Percentiles rank a stretch among this genome's conserved stretches.
These are phyloP conservation scores for Rhodomyrtus psidioides DNA, from an alignment of 441 rosid species.

Conservation along the genomic window DNA sequence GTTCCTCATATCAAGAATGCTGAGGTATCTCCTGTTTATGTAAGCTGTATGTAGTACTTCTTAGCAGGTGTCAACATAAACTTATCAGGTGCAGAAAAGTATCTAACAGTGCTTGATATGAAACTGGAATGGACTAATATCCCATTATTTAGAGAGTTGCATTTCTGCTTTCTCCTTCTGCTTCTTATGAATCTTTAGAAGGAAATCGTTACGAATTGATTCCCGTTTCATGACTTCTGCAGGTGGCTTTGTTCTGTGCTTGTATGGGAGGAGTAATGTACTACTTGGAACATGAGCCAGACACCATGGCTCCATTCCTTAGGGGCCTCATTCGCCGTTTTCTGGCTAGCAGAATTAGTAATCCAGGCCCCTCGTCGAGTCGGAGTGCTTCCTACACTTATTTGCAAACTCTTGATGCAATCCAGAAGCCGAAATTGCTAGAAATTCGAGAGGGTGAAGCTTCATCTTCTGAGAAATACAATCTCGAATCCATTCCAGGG, in stretches of 20 bases:
- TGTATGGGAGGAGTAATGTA: constrained; percentile 99
- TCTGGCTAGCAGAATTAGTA: constrained; percentile 94
- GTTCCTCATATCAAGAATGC: constrained; percentile 85
- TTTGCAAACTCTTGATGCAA: constrained; percentile 61
- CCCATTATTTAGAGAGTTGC: not conserved
- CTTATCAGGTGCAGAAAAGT: not conserved
- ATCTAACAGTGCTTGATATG: not conserved
- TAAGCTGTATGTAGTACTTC: not conserved
- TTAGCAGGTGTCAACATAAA: not conserved
- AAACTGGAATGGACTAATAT: not conserved
- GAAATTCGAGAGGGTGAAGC: constrained; percentile 44
- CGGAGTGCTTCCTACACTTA: constrained; percentile 58
- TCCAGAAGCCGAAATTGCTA: constrained; percentile 39
- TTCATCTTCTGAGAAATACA: constrained; percentile 50
- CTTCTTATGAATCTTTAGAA: not conserved
- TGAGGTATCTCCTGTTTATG: constrained; percentile 46
- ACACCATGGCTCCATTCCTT: constrained; percentile 92
- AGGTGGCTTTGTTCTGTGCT: constrained; percentile 92
- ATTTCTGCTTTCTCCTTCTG: not conserved
- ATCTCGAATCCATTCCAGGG: constrained; percentile 91
- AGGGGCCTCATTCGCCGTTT: constrained; percentile 89
- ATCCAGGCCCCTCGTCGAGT: constrained; percentile 46
- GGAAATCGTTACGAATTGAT: not conserved
- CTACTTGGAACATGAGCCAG: constrained; percentile 86
- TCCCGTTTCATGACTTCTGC: constrained; percentile 13